Evolutionary conservation across 2,329 filamentous ascomycete genomes (phyloP).

Genomic region (Fulvia fulva): DNA sequence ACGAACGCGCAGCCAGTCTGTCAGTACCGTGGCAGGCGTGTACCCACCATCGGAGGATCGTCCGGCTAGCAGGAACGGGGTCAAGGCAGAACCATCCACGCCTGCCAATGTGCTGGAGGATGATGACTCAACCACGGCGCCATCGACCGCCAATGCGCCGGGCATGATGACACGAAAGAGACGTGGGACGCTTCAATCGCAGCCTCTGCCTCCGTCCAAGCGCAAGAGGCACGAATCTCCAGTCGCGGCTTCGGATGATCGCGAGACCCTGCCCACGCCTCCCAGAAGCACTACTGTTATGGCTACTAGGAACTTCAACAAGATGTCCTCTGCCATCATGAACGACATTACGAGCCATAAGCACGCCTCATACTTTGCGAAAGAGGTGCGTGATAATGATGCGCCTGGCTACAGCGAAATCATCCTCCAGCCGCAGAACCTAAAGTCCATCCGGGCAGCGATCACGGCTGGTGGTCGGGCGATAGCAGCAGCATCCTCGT

Average conservation of each 20-base stretch:
- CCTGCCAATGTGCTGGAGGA: conserved; percentile 42
- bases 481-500: conserved; percentile 48
- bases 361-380: conserved; percentile 49
- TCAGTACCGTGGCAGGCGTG: conserved; percentile 44
- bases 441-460: conserved; percentile 49
- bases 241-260: conserved; percentile 15
- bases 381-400: conserved; percentile 47
- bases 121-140: conserved; percentile 27
- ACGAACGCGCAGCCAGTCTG: conserved; percentile 47
- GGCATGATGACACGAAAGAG: conserved; percentile 31
- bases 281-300: conserved; percentile 35
- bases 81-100: conserved; percentile 48
- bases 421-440: conserved; percentile 49
- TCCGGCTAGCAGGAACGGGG: conserved; percentile 35
- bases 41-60: conserved; percentile 38
- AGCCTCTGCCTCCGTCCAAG: conserved; percentile 32
- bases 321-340: conserved; percentile 47
- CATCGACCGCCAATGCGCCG: conserved; percentile 23
- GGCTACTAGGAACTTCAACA: conserved; percentile 47
- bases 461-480: conserved; percentile 52
- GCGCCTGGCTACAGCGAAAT: conserved; percentile 51
- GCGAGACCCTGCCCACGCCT: conserved; percentile 15
- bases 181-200: conserved; percentile 33
- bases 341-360: conserved; percentile 51
- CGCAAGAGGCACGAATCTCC: conserved; percentile 40